Base-by-base conservation (phyloP, 225 moss, liverwort and hornwort species). In the Pseudoscleropodium purum region DNA sequence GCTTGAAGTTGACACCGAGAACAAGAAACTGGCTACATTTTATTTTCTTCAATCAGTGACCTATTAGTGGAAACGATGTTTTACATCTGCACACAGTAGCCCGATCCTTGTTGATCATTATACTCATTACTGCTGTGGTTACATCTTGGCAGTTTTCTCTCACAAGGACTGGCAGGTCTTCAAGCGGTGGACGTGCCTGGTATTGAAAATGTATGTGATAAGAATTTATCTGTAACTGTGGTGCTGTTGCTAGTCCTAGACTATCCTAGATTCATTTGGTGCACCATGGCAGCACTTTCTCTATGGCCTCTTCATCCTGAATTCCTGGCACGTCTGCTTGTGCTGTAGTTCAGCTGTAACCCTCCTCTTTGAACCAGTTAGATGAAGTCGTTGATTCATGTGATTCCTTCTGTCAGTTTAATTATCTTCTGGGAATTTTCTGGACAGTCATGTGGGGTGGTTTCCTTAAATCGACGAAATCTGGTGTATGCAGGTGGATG, bases 81-180 rank as follows among this genome's bases (percentile, higher is more conserved):
- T 74, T 56, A 29, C 54, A 78, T 76, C 61, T 85, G 56, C 68
- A 62, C 54, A 86, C 12, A 65, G 45, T 63, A 74, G 61, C 61
- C 81, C 33, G 60, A 74, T 85, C 81, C 51, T 85, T 85, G 78
- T 87, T 78, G 41, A 90, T 34, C 45, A 41, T 73, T 45, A 25
- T 84, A 56, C 80, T 90, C 54, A 91, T 31, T 59, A 49, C 39
- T 76, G 52, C 37, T 89, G 45, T 82, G 84, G 70, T 78, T 47
- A 72, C 30, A 37, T 88, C 73, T 81, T 82, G 91, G 91, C 89
- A 99, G 99, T 90, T 97, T 97, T 92, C 91, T 99, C 63, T 95
- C 96, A 25, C 96, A 97, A 87, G 99, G 99, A 89, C 90, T 99
- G 67, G 99, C 97, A 84, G 99, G 99, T 37, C 92, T 99, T 89